Evolutionary conservation across 1,139 yeast species (phyloP).

Genomic region (Lodderomyces margitis): DNA sequence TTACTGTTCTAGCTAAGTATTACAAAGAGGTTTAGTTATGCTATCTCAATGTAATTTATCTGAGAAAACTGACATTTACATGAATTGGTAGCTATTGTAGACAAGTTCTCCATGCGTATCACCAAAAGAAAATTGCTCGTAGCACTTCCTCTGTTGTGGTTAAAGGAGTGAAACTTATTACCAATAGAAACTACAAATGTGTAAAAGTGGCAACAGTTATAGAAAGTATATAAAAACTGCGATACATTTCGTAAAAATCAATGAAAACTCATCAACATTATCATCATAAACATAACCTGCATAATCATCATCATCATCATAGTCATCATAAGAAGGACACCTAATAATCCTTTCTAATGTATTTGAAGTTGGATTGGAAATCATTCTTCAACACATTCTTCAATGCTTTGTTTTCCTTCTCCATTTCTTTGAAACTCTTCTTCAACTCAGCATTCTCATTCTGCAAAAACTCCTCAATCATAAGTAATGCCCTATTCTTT

Average conservation of each 20-base stretch:
- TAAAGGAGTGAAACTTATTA: too few species aligned
- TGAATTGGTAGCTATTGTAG: too few species aligned
- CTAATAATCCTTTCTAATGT: slow-evolving; percentile 7
- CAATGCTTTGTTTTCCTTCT: slow-evolving; percentile 14
- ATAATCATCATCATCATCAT: not conserved
- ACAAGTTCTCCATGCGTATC: too few species aligned
- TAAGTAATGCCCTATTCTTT: slow-evolving; percentile 12
- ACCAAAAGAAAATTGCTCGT: too few species aligned
- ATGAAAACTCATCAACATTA: not conserved
- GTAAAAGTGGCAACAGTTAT: not conserved
- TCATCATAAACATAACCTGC: not conserved
- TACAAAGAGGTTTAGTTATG: too few species aligned
- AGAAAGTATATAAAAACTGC: too few species aligned
- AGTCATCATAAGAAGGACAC: too few species aligned
- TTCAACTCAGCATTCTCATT: slow-evolving; percentile 14
- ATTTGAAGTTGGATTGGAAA: slow-evolving; percentile 13
- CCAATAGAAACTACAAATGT: too few species aligned
- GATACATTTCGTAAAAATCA: not conserved
- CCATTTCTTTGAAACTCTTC: slow-evolving; percentile 11
- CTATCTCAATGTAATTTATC: too few species aligned
- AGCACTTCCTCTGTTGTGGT: too few species aligned
- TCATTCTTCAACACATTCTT: slow-evolving; percentile 14
- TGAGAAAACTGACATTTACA: too few species aligned
- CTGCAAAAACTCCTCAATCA: slow-evolving; percentile 15
- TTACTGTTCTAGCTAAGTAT: too few species aligned